Evolutionary conservation across 2,329 filamentous ascomycete genomes (phyloP), one percentile per base, ranked within the genome.

Genomic region (Neonectria coccinea): DNA sequence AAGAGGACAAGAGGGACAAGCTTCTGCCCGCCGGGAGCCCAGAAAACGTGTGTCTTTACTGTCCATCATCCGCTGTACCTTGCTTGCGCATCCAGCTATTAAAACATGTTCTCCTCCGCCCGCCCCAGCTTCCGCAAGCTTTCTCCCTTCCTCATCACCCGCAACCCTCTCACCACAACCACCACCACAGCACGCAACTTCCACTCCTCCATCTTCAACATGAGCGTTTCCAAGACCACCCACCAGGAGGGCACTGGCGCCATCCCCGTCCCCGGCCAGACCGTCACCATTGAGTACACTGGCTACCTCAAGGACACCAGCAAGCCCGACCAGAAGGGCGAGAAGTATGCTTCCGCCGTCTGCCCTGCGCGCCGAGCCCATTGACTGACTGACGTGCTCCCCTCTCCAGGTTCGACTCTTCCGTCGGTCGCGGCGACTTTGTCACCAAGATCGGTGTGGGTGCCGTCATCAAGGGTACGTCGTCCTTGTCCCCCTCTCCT

Each of bases 201-300:
- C n/a, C 39, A 42, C 39, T 20, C 39, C 50, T 20, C 27, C 56
- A 47, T 65, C 61, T 68, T 68, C 79, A 85, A 67, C 74, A 94
- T 94, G 91, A 90, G 86, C 79, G 92, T 97, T 75, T 86, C 83
- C 64, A 97, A 93, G 85, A 86, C 84, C 54, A 80, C 87, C 68
- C 78, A 90, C 73, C 76, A 81, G 39, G 79, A 86, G 67, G 94
- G 95, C 75, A 85, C 86, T 74, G 84, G 85, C 62, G 78, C 88
- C 74, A 83, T 80, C 69, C 92, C 95, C 62, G 76, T 81, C 70
- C 74, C 76, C 16, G 91, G 92, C 70, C 89, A 97, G 78, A 88
- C 82, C 27, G 92, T 98, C 75, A 88, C 87, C 76, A 97, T 98
- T 77, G 89, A 96, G 82, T 98, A 98, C 86, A 96, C 91, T 45